phyloP scores from a whole-genome alignment of 805 yeast species.

The Kodamaea restingae region DNA sequence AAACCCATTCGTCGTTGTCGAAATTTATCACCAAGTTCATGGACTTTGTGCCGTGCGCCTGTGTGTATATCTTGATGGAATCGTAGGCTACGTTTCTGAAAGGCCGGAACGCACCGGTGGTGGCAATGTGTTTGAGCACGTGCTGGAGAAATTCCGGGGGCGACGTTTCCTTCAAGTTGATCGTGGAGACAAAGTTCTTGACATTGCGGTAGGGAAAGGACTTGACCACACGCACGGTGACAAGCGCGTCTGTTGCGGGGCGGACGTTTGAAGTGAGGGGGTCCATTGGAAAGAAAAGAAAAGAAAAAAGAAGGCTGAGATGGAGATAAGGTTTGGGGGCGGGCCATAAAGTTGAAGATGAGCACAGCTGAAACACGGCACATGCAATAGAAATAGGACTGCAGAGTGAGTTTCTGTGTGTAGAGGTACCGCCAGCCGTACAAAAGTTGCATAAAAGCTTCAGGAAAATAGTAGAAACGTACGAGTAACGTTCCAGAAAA shows the following conservation, averaged over 20 bases:
- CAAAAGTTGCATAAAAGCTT: too few species aligned
- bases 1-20: conserved; percentile 73
- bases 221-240: conserved; percentile 84
- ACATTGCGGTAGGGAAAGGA: conserved; percentile 91
- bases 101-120: conserved; percentile 73
- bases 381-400: too few species aligned
- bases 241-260: conserved; percentile 67
- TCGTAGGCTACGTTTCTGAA: conserved; percentile 73
- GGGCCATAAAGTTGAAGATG: too few species aligned
- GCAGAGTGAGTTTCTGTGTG: too few species aligned
- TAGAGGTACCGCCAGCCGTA: too few species aligned
- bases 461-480: too few species aligned
- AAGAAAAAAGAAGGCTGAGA: background rate
- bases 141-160: conserved; percentile 58
- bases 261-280: conserved; percentile 78
- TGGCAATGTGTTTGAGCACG: conserved; percentile 42
- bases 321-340: too few species aligned
- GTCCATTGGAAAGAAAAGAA: conserved; percentile 23
- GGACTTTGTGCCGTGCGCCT: conserved; percentile 93
- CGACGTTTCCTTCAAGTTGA: conserved; percentile 68
- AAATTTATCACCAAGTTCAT: conserved; percentile 88
- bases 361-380: too few species aligned
- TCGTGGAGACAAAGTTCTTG: conserved; percentile 63
- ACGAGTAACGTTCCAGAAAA: too few species aligned
- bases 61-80: conserved; percentile 80